Conservation (phyloP, 2,329 filamentous ascomycete species). For the Chaetomium strumarium region DNA sequence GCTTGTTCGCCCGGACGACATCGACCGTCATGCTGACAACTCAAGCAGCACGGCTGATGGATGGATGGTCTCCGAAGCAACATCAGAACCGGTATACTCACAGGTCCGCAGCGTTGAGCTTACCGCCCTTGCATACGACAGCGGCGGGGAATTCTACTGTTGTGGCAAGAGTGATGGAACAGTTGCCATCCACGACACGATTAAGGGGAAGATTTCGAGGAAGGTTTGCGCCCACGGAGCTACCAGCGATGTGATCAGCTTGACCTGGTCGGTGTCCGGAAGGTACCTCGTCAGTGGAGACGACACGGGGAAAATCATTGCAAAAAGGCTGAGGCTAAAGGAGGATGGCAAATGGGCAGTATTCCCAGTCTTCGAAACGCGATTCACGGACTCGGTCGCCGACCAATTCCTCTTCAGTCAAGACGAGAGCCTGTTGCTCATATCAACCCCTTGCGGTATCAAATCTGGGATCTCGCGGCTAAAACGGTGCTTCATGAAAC, state of each 20-base stretch:
- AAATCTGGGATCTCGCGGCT: constrained; percentile 5
- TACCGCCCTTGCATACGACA: constrained; percentile 1
- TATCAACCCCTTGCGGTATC: background rate
- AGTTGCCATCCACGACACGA: constrained; percentile 4
- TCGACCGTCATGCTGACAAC: constrained; percentile 3
- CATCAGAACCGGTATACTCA: constrained; percentile 1
- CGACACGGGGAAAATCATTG: constrained; percentile 5
- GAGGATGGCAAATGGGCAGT: constrained; percentile 11
- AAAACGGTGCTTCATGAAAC: background rate
- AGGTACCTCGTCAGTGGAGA: constrained; percentile 6
- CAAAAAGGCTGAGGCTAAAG: constrained; percentile 3
- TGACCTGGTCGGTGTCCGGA: constrained; percentile 4
- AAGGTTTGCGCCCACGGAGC: constrained; percentile 5
- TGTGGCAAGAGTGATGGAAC: constrained; percentile 1
- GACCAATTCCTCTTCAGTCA: constrained; percentile 2
- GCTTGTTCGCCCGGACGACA: background rate
- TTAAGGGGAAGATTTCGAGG: background rate
- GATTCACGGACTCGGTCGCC: background rate
- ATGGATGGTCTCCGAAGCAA: background rate
- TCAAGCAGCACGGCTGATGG: background rate
- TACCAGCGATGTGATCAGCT: background rate
- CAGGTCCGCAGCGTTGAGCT: background rate
- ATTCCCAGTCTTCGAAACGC: constrained; percentile 3
- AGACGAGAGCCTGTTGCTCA: constrained; percentile 7
- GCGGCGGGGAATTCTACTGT: constrained; percentile 5